These are phyloP conservation scores for Phytopythium boreale DNA, from an alignment of 352 stramenopile genomes.

Conservation along the genomic window DNA sequence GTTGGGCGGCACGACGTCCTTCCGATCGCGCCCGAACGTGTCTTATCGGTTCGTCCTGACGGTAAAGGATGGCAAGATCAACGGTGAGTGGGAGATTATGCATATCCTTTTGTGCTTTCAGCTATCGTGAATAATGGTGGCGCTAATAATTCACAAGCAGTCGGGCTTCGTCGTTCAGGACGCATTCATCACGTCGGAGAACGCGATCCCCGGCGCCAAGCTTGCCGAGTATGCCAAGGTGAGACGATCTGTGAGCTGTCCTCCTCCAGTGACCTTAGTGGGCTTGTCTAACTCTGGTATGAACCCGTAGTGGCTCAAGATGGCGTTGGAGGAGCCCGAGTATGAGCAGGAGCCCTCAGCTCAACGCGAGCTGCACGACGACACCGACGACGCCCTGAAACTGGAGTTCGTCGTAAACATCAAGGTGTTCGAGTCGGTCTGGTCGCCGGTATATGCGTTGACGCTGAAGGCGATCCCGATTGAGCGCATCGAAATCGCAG, in stretches of 20 bases:
- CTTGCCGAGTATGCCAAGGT: neutral
- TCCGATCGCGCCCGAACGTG: neutral
- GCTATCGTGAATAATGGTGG: neutral
- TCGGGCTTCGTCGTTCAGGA: neutral
- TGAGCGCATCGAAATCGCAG: neutral
- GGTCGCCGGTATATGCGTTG: neutral
- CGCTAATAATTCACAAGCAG: neutral
- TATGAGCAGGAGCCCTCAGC: neutral
- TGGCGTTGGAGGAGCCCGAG: neutral
- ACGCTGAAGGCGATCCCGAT: neutral
- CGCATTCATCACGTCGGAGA: neutral
- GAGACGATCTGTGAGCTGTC: neutral
- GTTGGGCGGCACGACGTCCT: neutral
- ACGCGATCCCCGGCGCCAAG: neutral
- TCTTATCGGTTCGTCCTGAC: neutral
- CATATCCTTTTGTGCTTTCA: too few relatives aligned
- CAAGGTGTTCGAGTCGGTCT: neutral
- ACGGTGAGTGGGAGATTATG: too few relatives aligned
- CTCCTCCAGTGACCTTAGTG: neutral
- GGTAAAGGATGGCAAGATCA: neutral
- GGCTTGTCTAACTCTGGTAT: neutral
- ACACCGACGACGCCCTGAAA: neutral
- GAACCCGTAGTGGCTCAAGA: slow-evolving; percentile 1
- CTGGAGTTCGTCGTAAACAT: neutral
- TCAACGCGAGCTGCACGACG: neutral